Evolutionary conservation across 768 basidiomycete genomes (phyloP).

Genomic region (Pleurotus salmoneostramineus): DNA sequence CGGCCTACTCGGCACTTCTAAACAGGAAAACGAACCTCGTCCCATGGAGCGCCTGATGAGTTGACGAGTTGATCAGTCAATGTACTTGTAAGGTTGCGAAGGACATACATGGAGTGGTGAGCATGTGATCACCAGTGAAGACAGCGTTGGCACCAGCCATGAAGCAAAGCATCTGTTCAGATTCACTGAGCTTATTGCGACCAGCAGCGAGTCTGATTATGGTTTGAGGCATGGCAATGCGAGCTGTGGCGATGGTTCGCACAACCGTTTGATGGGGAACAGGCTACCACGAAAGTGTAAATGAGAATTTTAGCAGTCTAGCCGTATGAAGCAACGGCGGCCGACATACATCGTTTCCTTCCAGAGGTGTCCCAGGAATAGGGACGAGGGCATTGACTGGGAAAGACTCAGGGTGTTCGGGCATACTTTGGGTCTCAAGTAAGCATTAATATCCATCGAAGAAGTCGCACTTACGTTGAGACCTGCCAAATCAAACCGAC

Average conservation of each 20-base stretch:
- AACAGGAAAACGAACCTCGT: slow-evolving; percentile 52
- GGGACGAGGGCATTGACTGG: slow-evolving; percentile 97
- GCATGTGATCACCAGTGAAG: slow-evolving; percentile 97
- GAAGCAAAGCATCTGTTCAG: slow-evolving; percentile 97
- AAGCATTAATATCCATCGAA: slow-evolving; percentile 1
- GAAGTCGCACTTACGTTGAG: slow-evolving; percentile 58
- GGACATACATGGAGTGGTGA: slow-evolving; percentile 89
- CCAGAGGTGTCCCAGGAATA: slow-evolving; percentile 91
- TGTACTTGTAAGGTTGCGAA: slow-evolving; percentile 9
- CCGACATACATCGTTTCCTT: slow-evolving; percentile 72
- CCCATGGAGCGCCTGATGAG: slow-evolving; percentile 82
- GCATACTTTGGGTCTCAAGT: slow-evolving; percentile 54
- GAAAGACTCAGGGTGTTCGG: slow-evolving; percentile 97
- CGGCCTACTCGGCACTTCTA: slow-evolving; percentile 6
- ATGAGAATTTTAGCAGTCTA: slow-evolving; percentile 9
- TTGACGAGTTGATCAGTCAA: slow-evolving; percentile 9
- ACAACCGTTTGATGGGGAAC: slow-evolving; percentile 81
- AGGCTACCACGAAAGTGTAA: slow-evolving; percentile 39
- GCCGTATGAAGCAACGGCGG: background rate
- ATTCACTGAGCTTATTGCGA: slow-evolving; percentile 81
- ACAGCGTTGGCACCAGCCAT: slow-evolving; percentile 98
- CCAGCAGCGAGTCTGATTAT: slow-evolving; percentile 97
- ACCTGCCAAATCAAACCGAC: slow-evolving; percentile 94
- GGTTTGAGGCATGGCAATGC: slow-evolving; percentile 85
- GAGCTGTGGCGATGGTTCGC: slow-evolving; percentile 92